Evolutionary conservation across 2,329 filamentous ascomycete genomes (phyloP).

Genomic region (Gaeumannomyces sp.): DNA sequence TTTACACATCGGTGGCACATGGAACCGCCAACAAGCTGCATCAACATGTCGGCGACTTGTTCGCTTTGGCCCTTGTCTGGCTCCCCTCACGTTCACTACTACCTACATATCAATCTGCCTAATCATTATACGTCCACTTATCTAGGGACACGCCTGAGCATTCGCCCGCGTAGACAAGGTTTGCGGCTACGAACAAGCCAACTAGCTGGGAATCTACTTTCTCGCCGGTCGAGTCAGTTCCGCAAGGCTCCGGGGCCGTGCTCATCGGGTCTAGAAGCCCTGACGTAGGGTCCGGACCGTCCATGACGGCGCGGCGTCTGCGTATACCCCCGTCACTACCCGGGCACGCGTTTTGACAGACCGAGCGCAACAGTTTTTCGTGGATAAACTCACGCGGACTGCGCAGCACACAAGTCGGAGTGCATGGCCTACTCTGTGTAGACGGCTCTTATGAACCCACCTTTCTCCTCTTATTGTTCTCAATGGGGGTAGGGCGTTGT

Average conservation of each 20-base stretch:
- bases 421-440: background rate
- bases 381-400: background rate
- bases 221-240: background rate
- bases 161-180: background rate
- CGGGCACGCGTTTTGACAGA: background rate
- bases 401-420: background rate
- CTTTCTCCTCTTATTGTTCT: background rate
- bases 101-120: background rate
- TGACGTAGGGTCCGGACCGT: background rate
- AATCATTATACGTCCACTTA: background rate
- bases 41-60: background rate
- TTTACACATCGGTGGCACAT: background rate
- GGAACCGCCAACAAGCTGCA: background rate
- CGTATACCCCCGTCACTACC: background rate
- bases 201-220: background rate
- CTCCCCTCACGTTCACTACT: background rate
- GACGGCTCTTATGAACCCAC: background rate
- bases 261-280: background rate
- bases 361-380: background rate
- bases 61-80: background rate
- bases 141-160: no score
- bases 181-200: background rate
- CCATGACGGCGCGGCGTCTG: background rate
- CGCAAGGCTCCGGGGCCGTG: background rate
- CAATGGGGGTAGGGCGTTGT: background rate